phyloP scores from a whole-genome alignment of 2,329 filamentous ascomycete species.

The Elsinoe batatas region DNA sequence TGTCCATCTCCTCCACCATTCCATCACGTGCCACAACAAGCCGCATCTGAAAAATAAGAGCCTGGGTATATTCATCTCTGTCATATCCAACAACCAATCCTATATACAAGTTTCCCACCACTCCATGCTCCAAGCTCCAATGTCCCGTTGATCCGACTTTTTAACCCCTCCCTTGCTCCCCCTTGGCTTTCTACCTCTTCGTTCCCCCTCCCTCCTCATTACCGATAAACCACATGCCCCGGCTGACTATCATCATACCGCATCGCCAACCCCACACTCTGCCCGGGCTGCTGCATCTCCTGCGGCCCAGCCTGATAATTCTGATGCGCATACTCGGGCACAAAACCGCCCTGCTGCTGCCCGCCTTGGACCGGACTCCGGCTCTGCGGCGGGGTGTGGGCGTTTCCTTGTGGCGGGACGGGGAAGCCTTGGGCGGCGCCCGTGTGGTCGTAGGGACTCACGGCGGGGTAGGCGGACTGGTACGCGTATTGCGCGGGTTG shows the following conservation, averaged over 20 bases:
- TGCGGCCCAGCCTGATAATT: conserved; percentile 1
- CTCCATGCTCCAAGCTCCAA: neutral
- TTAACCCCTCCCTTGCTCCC: neutral
- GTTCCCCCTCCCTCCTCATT: neutral
- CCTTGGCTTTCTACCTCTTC: neutral
- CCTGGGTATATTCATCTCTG: conserved; percentile 2
- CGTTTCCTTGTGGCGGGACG: neutral
- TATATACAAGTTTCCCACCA: neutral
- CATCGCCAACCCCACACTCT: conserved; percentile 8
- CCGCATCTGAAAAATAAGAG: neutral
- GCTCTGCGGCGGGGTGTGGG: neutral
- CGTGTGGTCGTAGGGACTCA: conserved; percentile 7
- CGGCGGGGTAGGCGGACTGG: neutral
- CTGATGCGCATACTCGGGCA: conserved; percentile 9
- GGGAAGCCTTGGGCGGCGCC: neutral
- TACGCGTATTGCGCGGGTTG: neutral
- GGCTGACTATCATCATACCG: conserved; percentile 8
- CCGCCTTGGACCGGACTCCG: neutral
- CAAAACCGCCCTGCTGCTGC: neutral
- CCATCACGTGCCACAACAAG: neutral
- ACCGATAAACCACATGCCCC: conserved; percentile 9
- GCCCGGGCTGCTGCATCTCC: conserved; percentile 10
- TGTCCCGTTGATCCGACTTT: too few relatives aligned
- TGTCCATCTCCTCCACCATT: too few relatives aligned
- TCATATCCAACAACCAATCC: neutral